Evolutionary conservation across 2,329 filamentous ascomycete genomes (phyloP), one percentile per base, ranked within the genome.

Genomic region (Kalmusia sp.): DNA sequence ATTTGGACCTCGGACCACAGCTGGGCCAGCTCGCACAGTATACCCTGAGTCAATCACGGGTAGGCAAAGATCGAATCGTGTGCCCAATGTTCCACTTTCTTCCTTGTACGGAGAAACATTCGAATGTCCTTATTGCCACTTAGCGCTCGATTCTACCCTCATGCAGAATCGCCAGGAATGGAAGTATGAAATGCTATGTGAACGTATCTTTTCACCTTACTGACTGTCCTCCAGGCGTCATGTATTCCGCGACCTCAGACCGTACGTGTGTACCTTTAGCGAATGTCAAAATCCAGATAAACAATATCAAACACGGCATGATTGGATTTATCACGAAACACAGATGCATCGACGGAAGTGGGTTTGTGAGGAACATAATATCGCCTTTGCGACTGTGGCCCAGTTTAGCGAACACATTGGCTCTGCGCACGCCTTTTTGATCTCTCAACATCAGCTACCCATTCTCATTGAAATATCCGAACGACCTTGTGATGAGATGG

Each of bases 201-300:
- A 7, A 12, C 27, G 27, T 28, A 7, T 46, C 12, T n/a, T 8
- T 21, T 19, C 33, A 35, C 8, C 6, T 9, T 41, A 22, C 38
- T 41, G 6, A 41, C 22, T 12, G 3, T 8, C 12, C 8, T 28
- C 14, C 12, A 56, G 56, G 25, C 41, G 31, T 14, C 56, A 59
- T 27, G 50, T 59, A 15, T 34, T 59, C 12, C 17, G 21, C 22
- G 56, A 59, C 19, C 46, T 59, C 1, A 27, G 51, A 17, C 53
- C 56, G 1, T 59, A 59, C 27, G 31, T 56, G n/a, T 59, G 53
- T 19, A 56, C 56, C 2, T 59, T 51, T 30, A 15, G 19, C 15
- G 41, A 49, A 2, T 59, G 56, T 19, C 37, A 22, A 7, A 50
- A 48, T 19, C 38, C 41, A 2, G 53, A 52, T 6, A 40, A 49